phyloP scores from a whole-genome alignment of 106 monocot species.

The Phalaenopsis equestris region DNA sequence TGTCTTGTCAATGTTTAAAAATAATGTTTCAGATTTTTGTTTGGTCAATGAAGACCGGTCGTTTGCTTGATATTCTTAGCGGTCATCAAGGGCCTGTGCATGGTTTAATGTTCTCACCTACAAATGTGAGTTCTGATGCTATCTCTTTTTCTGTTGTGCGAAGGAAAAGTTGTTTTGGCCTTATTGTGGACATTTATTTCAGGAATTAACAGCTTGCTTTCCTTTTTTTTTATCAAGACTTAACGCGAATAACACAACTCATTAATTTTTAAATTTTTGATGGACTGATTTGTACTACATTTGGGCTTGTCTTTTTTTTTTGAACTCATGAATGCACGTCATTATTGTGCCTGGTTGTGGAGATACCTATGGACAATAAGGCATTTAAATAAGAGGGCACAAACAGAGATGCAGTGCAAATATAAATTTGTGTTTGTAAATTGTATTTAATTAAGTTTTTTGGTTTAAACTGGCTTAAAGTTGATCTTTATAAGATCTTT shows the following conservation, averaged over 20 bases:
- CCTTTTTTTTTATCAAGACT: neutral
- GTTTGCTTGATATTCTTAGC: slow-evolving; percentile 84
- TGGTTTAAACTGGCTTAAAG: no score
- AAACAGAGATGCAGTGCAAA: no score
- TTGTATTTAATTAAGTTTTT: no score
- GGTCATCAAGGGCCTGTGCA: slow-evolving; percentile 97
- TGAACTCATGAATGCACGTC: no score
- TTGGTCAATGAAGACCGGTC: slow-evolving; percentile 97
- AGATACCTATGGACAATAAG: no score
- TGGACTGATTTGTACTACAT: neutral
- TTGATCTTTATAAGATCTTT: no score
- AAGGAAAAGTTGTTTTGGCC: neutral
- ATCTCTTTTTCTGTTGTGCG: neutral
- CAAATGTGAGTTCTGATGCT: slow-evolving; percentile 50
- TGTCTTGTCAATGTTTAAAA: neutral
- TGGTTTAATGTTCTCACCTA: slow-evolving; percentile 92
- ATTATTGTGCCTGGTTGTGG: no score
- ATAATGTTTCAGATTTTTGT: slow-evolving; percentile 68
- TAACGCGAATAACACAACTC: neutral
- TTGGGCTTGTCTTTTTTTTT: neutral
- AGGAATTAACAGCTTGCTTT: neutral
- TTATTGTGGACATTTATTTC: neutral
- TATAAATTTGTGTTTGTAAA: no score
- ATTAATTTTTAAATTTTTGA: neutral
- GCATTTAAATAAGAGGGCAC: no score